Base-by-base conservation (phyloP, 1,284 basidiomycete genomes). In the Tilletia indica region DNA sequence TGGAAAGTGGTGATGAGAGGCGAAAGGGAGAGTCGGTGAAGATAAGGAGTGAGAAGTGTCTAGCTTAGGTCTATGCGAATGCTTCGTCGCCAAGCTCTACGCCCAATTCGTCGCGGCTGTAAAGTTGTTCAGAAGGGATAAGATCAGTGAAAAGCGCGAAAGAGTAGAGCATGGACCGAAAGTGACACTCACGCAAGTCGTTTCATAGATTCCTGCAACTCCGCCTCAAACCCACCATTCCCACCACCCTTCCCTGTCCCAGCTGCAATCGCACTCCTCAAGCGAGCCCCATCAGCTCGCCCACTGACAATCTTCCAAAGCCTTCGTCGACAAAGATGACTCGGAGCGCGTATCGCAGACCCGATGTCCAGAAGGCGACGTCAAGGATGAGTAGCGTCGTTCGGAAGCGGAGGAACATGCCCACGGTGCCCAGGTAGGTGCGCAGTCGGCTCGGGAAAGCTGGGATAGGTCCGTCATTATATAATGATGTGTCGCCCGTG, bases 1-100 rank as follows among this genome's bases (percentile, higher is more conserved):
- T 45, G 42, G 14, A 45, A 45, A 3, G 42, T 45, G 42, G 42
- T 45, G 14, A 45, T 45, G 42, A 14, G 14, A 45, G 14, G 42
- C 42, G 14, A 45, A 14, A 14, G 42, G 42, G 9, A 8, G 42
- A 14, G 42, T 8, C 14, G 42, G 42, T 45, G 42, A 45, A 9
- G 42, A 45, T 45, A 14, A 14, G 9, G 42, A 45, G 42, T 45
- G 9, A 54, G 56, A 58, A 31, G 56, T 31, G 21, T 38, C 56
- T 58, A 58, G 56, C 25, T 58, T 3, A 31, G 25, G 25, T 58
- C 56, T 58, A 64, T 64, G 61, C 68, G 48, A 80, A 80, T 14
- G 78, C 78, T 12, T 73, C 74, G 58, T 80, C 75, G 56, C 80
- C 78, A 9, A 81, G 69, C 38, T 81, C 79, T 0, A 81, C 78